Base-by-base conservation (phyloP, 2,329 filamentous ascomycete species). In the Colletotrichum sp. region DNA sequence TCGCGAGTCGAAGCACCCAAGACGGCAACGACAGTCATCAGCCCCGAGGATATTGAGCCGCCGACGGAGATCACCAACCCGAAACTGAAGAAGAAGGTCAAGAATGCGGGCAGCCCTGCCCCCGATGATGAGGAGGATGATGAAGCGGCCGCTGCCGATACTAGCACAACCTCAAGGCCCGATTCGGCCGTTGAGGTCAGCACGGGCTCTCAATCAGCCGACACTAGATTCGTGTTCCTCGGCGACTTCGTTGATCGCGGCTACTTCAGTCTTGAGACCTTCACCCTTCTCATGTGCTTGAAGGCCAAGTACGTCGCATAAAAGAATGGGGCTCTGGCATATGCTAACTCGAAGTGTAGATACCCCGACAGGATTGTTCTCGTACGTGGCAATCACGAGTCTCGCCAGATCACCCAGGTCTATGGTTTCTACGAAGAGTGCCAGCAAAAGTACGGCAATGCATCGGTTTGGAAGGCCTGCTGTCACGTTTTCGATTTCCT, bases 361-460 rank as follows among this genome's bases (percentile, higher is more conserved):
- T 99, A 99, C 86, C 97, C 97, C 7, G 93, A 98, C 79, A 93
- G 96, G 80, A 98, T 99, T 71, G 96, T 99, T 81, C 93, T 99
- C 12, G 98, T 99, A 79, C 95, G 97, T 79, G 97, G 97, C 78
- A 99, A 99, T 85, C 97, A 99, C 87, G 97, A 99, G 86, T 98
- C 96, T 30, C 93, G 97, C 78, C 97, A 98, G 81, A 98, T 99
- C 78, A 99, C 97, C 10, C 97, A 99, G 82, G 98, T 98, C 26
- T 99, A 99, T 84, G 97, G 97, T 70, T 99, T 99, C 86, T 99
- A 99, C 86, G 98, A 98, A 76, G 97, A 99, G 85, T 99, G 97
- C 85, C 96, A 96, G 72, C 94, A 97, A 81, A 99, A 99, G 86
- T 99, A 99, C 84, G 97, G 97, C 82, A 99, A 98, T 82, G 96